Evolutionary conservation across 148 eudicot species (phyloP).

Genomic region (Talinum fruticosum): DNA sequence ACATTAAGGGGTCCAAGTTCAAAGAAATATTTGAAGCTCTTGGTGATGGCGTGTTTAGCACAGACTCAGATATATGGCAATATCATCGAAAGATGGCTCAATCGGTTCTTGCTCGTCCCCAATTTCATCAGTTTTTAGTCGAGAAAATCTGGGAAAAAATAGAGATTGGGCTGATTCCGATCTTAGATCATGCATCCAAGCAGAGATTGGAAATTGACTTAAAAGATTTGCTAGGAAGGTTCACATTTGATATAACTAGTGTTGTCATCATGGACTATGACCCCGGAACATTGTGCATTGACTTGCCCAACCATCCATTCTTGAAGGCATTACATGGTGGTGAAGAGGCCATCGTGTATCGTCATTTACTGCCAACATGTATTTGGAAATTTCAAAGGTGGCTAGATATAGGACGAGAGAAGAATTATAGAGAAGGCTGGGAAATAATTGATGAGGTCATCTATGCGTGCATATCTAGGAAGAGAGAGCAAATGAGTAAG

Average conservation of each 20-base stretch:
- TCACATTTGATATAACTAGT: conserved; percentile 38
- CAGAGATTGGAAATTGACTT: conserved; percentile 31
- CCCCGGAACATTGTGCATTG: conserved; percentile 27
- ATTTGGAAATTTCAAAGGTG: conserved; percentile 46
- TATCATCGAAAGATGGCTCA: conserved; percentile 23
- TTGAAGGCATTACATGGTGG: conserved; percentile 33
- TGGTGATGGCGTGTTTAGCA: conserved; percentile 56
- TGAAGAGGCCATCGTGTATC: conserved; percentile 26
- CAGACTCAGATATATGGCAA: conserved; percentile 40
- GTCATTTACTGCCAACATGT: conserved; percentile 34
- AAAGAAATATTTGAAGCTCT: conserved; percentile 42
- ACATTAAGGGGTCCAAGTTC: conserved; percentile 39
- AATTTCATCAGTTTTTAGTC: conserved; percentile 25
- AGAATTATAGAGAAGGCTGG: conserved; percentile 19
- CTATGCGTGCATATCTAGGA: conserved; percentile 7
- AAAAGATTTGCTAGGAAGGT: conserved; percentile 40
- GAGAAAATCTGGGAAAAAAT: conserved; percentile 27
- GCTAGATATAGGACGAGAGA: conserved; percentile 42
- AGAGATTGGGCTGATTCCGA: conserved; percentile 27
- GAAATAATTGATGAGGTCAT: conserved; percentile 25
- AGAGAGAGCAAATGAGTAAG: conserved; percentile 16
- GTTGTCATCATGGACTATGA: conserved; percentile 36
- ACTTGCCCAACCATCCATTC: conserved; percentile 25
- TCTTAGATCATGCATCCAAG: conserved; percentile 24
- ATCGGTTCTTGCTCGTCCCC: conserved; percentile 12